phyloP scores from a whole-genome alignment of 2,329 filamentous ascomycete species.

The Periconia sp. region DNA sequence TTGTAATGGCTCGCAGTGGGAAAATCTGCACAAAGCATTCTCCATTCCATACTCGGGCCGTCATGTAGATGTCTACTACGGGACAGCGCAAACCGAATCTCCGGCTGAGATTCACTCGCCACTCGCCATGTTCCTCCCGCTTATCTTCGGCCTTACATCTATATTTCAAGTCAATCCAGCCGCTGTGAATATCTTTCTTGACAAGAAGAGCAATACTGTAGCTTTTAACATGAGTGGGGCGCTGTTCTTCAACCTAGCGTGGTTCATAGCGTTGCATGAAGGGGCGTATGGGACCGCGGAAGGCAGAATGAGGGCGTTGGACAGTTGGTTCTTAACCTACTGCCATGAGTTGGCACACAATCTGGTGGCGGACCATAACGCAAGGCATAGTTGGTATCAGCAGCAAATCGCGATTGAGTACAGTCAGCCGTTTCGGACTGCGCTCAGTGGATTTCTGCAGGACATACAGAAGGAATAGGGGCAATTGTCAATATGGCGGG shows the following conservation, averaged over 20 bases:
- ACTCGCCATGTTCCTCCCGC: constrained; percentile 37
- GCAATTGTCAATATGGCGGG: too few species aligned
- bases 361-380: constrained; percentile 73
- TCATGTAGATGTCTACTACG: constrained; percentile 45
- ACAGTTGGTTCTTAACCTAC: constrained; percentile 94
- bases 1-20: constrained; percentile 45
- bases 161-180: constrained; percentile 71
- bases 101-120: constrained; percentile 34
- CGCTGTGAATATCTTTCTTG: constrained; percentile 86
- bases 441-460: constrained; percentile 30
- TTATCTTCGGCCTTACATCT: constrained; percentile 40
- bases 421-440: constrained; percentile 36
- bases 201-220: constrained; percentile 78
- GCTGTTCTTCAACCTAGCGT: constrained; percentile 92
- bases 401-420: constrained; percentile 47
- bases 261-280: constrained; percentile 78
- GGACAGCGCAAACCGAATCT: constrained; percentile 31
- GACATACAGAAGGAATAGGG: constrained; percentile 8
- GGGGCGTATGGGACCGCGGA: constrained; percentile 28
- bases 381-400: constrained; percentile 46
- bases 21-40: constrained; percentile 46
- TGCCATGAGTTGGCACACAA: constrained; percentile 98
- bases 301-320: constrained; percentile 55
- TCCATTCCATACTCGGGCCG: constrained; percentile 40
- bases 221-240: constrained; percentile 89